These are phyloP conservation scores for Rhodotorula sp. DNA, from an alignment of 1,284 basidiomycete genomes.

Conservation along the genomic window DNA sequence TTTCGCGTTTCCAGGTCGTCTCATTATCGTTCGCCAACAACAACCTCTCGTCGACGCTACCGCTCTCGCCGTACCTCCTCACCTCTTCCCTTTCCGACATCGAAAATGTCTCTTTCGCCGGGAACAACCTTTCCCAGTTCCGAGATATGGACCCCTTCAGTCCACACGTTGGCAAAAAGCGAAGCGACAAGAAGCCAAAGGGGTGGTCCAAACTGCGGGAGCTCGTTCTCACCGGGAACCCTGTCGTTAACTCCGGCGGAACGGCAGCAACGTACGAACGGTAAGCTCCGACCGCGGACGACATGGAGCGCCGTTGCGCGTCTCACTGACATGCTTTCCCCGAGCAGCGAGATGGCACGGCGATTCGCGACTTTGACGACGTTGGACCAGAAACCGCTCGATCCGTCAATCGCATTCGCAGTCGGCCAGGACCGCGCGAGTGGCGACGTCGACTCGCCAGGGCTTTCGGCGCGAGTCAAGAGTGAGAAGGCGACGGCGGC, in stretches of 20 bases:
- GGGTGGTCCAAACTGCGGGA: conserved; percentile 61
- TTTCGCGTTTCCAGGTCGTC: conserved; percentile 57
- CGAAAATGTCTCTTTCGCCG: conserved; percentile 76
- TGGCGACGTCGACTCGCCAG: conserved; percentile 8
- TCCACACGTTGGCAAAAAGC: conserved; percentile 29
- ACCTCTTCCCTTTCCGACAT: conserved; percentile 67
- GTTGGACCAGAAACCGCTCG: conserved; percentile 70
- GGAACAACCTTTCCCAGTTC: conserved; percentile 65
- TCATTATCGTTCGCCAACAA: conserved; percentile 73
- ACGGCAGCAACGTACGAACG: conserved; percentile 63
- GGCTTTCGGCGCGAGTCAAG: conserved; percentile 27
- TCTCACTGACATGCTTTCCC: too few relatives aligned
- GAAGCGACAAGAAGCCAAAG: conserved; percentile 37
- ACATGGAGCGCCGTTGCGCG: too few relatives aligned
- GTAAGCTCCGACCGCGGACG: conserved; percentile 52
- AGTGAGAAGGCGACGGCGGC: conserved; percentile 31
- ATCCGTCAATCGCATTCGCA: conserved; percentile 39
- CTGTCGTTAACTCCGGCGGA: conserved; percentile 62
- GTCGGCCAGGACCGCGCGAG: conserved; percentile 7
- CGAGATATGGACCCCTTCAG: conserved; percentile 63
- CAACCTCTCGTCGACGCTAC: conserved; percentile 54
- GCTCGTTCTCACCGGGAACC: conserved; percentile 75
- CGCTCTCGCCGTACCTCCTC: conserved; percentile 56
- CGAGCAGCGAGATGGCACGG: conserved; percentile 63
- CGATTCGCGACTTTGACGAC: conserved; percentile 68